Evolutionary conservation across 1,284 basidiomycete genomes (phyloP).

Genomic region (Blastosporella zonata): DNA sequence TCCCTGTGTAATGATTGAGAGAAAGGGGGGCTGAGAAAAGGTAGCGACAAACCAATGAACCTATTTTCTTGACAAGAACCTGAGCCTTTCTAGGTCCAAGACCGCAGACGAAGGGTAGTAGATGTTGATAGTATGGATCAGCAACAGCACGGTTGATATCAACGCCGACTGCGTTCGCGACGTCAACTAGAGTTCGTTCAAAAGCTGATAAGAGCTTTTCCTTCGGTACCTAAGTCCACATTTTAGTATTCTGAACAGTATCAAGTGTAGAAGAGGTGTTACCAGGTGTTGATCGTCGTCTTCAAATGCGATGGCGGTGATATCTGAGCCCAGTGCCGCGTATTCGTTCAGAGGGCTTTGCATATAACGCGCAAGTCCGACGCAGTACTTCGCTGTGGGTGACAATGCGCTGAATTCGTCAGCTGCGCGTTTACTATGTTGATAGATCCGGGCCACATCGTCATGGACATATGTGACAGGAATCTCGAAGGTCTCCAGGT

Average conservation of each 20-base stretch:
- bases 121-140: slow-evolving; percentile 83
- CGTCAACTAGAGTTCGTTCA: slow-evolving; percentile 87
- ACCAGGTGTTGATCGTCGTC: slow-evolving; percentile 88
- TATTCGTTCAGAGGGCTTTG: slow-evolving; percentile 96
- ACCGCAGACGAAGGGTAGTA: slow-evolving; percentile 91
- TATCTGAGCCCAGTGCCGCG: slow-evolving; percentile 80
- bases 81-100: slow-evolving; percentile 95
- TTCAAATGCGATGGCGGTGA: slow-evolving; percentile 78
- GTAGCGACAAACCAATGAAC: slow-evolving; percentile 51
- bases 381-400: slow-evolving; percentile 87
- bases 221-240: slow-evolving; percentile 61
- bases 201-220: slow-evolving; percentile 84
- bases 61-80: slow-evolving; percentile 80
- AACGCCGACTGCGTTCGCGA: slow-evolving; percentile 90
- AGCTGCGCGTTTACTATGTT: slow-evolving; percentile 83
- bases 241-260: slow-evolving; percentile 13
- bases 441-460: slow-evolving; percentile 92
- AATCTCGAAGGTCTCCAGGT: slow-evolving; percentile 50
- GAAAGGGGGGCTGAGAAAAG: not conserved
- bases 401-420: slow-evolving; percentile 86
- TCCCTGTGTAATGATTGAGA: slow-evolving; percentile 47
- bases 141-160: slow-evolving; percentile 92
- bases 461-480: slow-evolving; percentile 87
- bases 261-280: slow-evolving; percentile 23
- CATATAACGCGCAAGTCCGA: slow-evolving; percentile 90